phyloP scores from a whole-genome alignment of 2,329 filamentous ascomycete species.

The Gyromitra esculenta region DNA sequence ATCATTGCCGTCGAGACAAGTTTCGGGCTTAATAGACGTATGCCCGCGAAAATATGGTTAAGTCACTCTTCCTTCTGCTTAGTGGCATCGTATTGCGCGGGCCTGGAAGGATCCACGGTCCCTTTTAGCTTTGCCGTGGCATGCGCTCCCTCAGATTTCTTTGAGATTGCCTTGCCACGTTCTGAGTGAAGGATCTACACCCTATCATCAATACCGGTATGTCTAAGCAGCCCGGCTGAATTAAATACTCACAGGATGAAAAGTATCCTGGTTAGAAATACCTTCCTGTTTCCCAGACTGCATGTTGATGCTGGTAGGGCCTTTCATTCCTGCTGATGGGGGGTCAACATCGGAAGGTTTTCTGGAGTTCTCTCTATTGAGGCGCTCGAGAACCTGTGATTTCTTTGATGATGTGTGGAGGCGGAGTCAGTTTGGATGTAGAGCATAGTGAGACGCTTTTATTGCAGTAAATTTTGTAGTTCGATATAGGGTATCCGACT shows the following conservation, averaged over 20 bases:
- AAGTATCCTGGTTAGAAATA: conserved; percentile 65
- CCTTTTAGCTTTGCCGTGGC: conserved; percentile 68
- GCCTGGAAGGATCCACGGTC: conserved; percentile 61
- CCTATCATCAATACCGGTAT: background rate
- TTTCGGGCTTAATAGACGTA: no score
- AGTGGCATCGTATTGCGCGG: conserved; percentile 9
- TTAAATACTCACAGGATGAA: conserved; percentile 61
- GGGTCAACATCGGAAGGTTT: conserved; percentile 50
- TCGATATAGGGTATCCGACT: conserved; percentile 26
- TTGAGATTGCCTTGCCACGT: conserved; percentile 63
- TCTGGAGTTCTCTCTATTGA: conserved; percentile 23
- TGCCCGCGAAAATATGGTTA: background rate
- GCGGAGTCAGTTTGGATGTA: conserved; percentile 21
- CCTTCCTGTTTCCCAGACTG: conserved; percentile 67
- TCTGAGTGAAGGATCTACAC: conserved; percentile 61
- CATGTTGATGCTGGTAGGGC: conserved; percentile 60
- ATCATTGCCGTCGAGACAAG: background rate
- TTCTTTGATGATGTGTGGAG: conserved; percentile 24
- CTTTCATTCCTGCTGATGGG: conserved; percentile 57
- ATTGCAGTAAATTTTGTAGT: conserved; percentile 11
- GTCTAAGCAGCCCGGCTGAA: background rate
- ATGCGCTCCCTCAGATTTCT: conserved; percentile 67
- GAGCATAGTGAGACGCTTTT: background rate
- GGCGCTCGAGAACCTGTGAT: conserved; percentile 38
- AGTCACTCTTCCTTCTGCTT: conserved; percentile 7